Evolutionary conservation across 2,329 filamentous ascomycete genomes (phyloP).

Genomic region (Scortechinia acanthostroma): DNA sequence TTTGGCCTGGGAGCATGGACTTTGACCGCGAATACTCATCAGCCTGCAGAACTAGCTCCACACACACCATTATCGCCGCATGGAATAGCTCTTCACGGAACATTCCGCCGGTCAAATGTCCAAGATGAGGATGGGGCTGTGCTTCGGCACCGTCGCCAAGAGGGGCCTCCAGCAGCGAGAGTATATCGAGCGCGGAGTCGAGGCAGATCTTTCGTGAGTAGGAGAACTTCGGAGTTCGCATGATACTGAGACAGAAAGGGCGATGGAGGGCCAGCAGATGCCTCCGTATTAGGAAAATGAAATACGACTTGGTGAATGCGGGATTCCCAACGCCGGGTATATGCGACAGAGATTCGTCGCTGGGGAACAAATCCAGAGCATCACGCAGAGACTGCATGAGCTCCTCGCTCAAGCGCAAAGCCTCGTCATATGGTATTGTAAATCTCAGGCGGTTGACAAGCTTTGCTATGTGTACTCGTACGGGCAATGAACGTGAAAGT

Average conservation of each 20-base stretch:
- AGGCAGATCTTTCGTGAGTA: slow-evolving; percentile 7
- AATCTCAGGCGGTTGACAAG: slow-evolving; percentile 18
- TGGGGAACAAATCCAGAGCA: neutral
- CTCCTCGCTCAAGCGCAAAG: slow-evolving; percentile 16
- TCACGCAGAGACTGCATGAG: slow-evolving; percentile 10
- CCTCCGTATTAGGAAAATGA: neutral
- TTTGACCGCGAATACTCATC: neutral
- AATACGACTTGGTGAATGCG: neutral
- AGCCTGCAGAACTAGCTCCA: slow-evolving; percentile 11
- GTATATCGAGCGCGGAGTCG: slow-evolving; percentile 10
- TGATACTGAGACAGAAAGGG: slow-evolving; percentile 10
- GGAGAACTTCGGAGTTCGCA: slow-evolving; percentile 8
- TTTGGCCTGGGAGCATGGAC: neutral
- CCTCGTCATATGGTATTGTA: slow-evolving; percentile 19
- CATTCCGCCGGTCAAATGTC: neutral
- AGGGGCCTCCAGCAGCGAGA: slow-evolving; percentile 10
- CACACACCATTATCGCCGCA: slow-evolving; percentile 11
- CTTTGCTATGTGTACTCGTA: slow-evolving; percentile 12
- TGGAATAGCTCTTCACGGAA: neutral
- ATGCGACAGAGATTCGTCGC: neutral
- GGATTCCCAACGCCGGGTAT: neutral
- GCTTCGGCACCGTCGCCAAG: slow-evolving; percentile 5
- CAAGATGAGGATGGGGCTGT: neutral
- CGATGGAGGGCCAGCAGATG: slow-evolving; percentile 8
- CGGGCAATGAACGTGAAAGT: neutral